Conservation (phyloP, 306 rosid genomes). For the Dryas octopetala region DNA sequence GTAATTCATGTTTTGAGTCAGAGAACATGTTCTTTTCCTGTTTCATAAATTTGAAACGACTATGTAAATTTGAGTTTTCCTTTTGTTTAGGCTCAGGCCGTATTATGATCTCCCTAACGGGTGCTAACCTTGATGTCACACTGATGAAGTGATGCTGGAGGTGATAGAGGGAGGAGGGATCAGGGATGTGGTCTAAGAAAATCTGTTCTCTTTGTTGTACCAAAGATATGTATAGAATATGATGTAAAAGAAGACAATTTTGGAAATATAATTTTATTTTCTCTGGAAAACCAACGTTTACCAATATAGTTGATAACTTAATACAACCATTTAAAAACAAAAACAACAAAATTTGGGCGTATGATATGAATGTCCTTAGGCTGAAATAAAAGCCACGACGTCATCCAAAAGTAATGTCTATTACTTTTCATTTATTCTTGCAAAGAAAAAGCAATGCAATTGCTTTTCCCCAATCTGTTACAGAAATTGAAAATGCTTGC, state of each 20-base stretch:
- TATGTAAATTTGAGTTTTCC: background rate
- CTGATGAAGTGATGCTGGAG: no score
- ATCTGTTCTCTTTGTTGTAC: background rate
- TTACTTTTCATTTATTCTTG: slow-evolving; percentile 32
- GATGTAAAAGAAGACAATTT: background rate
- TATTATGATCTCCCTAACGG: no score
- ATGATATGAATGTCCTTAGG: background rate
- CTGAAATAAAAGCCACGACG: background rate
- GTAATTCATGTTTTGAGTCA: slow-evolving; percentile 24
- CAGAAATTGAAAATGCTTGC: slow-evolving; percentile 21
- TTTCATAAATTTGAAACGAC: background rate
- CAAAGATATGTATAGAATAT: background rate
- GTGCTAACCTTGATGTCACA: no score
- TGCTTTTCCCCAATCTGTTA: slow-evolving; percentile 22
- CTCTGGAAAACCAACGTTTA: background rate
- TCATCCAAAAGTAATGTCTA: background rate
- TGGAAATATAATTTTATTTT: background rate
- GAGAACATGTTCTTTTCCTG: slow-evolving; percentile 6
- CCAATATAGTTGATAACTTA: background rate
- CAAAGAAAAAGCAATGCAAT: slow-evolving; percentile 10
- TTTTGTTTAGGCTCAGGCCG: no score
- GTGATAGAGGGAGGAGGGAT: no score
- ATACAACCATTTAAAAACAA: background rate
- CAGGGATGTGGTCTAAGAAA: no score
- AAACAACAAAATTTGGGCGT: background rate